phyloP scores from a whole-genome alignment of 1,139 yeast species.

The Geotrichum carabidarum region DNA sequence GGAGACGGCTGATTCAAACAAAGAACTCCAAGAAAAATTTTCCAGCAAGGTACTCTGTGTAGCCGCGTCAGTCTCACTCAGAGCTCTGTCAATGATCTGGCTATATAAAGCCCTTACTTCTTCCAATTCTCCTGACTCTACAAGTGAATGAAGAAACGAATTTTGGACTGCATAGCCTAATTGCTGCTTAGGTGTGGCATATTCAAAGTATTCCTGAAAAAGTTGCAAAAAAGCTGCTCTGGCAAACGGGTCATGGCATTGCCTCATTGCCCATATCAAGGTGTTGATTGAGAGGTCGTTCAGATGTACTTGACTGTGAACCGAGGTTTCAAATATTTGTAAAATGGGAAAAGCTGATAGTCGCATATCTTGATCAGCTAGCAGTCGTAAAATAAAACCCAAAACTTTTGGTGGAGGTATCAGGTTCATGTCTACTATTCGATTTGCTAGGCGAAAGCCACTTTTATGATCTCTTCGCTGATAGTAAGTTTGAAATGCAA shows the following conservation, averaged over 20 bases:
- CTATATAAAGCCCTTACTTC: constrained; percentile 1
- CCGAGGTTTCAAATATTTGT: constrained; percentile 16
- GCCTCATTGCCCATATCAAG: constrained; percentile 17
- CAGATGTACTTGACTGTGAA: constrained; percentile 2
- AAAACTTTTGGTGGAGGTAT: constrained; percentile 18
- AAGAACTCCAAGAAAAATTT: constrained; percentile 4
- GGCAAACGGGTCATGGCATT: constrained; percentile 18
- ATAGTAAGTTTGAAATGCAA: constrained; percentile 12
- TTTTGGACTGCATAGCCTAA: constrained; percentile 1
- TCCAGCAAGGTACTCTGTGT: neutral
- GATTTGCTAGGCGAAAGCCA: constrained; percentile 19
- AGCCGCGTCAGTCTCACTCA: neutral
- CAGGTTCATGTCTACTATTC: constrained; percentile 17
- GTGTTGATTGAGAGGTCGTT: constrained; percentile 7
- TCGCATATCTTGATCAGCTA: constrained; percentile 15
- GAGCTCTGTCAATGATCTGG: neutral
- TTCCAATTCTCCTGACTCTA: constrained; percentile 12
- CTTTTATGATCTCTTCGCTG: neutral
- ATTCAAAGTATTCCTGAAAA: constrained; percentile 7
- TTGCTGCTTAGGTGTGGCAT: neutral
- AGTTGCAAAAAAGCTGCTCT: constrained; percentile 9
- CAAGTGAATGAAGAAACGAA: constrained; percentile 9
- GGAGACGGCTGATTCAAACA: constrained; percentile 5
- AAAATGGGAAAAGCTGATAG: constrained; percentile 13
- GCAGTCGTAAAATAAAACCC: constrained; percentile 11